phyloP scores from a whole-genome alignment of 257 asterid species.

The Apocynum venetum region DNA sequence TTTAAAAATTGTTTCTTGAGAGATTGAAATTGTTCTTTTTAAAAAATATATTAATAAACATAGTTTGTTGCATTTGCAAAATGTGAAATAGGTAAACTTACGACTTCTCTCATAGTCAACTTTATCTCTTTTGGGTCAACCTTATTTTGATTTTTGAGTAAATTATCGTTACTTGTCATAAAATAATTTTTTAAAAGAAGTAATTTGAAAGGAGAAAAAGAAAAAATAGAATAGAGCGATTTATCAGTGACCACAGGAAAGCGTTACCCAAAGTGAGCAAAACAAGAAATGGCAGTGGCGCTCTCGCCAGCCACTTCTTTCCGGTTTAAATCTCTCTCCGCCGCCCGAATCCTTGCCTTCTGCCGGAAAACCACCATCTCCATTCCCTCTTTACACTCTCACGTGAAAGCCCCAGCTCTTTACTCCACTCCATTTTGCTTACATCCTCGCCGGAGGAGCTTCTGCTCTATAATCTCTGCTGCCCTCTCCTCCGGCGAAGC shows the following conservation, averaged over 20 bases:
- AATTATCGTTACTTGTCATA: too few relatives aligned
- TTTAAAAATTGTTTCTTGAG: too few relatives aligned
- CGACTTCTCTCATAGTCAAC: too few relatives aligned
- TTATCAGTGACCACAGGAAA: conserved; percentile 13
- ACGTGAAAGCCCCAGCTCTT: neutral
- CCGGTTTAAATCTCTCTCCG: conserved; percentile 56
- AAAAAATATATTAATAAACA: too few relatives aligned
- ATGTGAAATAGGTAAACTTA: too few relatives aligned
- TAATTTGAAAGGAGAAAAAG: too few relatives aligned
- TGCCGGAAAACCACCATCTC: conserved; percentile 21
- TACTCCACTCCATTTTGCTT: conserved; percentile 26
- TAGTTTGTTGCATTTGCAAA: too few relatives aligned
- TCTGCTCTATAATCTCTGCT: conserved; percentile 51
- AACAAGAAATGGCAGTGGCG: conserved; percentile 50
- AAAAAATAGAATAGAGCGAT: neutral
- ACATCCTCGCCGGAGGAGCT: conserved; percentile 33
- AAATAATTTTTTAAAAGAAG: too few relatives aligned
- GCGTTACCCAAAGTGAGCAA: neutral
- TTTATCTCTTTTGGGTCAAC: too few relatives aligned
- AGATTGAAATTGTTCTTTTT: too few relatives aligned
- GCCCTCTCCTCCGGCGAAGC: conserved; percentile 55
- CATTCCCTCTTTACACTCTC: conserved; percentile 18
- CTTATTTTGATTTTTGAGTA: too few relatives aligned
- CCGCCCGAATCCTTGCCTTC: conserved; percentile 37
- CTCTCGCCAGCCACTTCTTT: conserved; percentile 58